Conservation (phyloP, 148 eudicot species). For the Rhododendron mucronatum region DNA sequence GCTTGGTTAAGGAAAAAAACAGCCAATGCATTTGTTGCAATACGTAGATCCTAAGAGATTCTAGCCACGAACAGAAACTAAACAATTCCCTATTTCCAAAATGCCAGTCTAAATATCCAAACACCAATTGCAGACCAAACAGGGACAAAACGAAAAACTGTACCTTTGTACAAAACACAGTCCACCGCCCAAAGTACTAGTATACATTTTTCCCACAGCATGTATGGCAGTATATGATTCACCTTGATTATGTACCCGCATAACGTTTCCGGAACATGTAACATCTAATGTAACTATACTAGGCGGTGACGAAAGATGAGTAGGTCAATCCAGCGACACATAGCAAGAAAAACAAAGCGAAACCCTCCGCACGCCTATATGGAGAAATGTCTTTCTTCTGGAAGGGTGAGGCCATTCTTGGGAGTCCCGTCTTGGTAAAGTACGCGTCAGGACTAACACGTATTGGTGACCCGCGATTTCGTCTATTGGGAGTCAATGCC, state of each 20-base stretch:
- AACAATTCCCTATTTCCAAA: background rate
- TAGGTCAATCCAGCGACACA: background rate
- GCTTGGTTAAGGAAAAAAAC: background rate
- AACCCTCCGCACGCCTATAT: no score
- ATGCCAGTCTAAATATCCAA: background rate
- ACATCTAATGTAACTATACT: background rate
- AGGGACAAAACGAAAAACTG: background rate
- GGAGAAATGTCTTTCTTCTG: no score
- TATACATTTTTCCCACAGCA: no score
- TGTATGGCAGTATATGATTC: no score
- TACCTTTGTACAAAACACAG: background rate
- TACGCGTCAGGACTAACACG: no score
- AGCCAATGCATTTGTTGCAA: background rate
- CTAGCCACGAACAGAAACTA: background rate
- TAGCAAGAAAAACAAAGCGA: no score
- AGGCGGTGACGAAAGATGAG: no score
- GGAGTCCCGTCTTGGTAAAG: no score
- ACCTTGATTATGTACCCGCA: no score
- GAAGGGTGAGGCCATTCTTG: no score
- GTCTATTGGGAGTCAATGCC: no score
- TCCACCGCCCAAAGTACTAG: background rate
- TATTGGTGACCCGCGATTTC: no score
- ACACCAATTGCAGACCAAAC: background rate
- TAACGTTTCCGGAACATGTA: background rate
- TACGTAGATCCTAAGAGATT: background rate